Conservation (phyloP, 2,329 filamentous ascomycete genomes). For the Arthrinium phaeospermum region DNA sequence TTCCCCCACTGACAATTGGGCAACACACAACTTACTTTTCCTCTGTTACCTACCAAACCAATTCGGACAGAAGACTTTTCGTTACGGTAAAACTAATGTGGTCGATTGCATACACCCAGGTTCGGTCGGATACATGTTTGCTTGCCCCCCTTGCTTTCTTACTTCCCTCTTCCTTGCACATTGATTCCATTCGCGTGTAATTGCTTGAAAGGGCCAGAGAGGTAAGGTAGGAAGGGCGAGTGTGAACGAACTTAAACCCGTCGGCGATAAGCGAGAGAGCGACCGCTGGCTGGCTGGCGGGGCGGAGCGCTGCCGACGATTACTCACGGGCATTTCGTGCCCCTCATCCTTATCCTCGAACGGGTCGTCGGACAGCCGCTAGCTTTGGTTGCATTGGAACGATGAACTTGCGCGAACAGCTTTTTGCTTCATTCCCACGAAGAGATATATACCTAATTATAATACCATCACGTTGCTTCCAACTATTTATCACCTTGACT, state of each 20-base stretch:
- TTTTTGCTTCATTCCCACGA: neutral
- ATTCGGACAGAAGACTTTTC: neutral
- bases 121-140: neutral
- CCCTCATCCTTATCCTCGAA: neutral
- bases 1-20: conserved; percentile 18
- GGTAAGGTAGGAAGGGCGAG: neutral
- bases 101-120: neutral
- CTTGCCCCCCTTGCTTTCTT: too few relatives aligned
- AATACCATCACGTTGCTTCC: neutral
- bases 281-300: neutral
- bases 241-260: neutral
- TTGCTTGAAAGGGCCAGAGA: neutral
- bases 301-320: neutral
- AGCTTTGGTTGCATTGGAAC: neutral
- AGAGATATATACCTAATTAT: neutral
- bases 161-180: neutral
- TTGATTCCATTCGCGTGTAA: neutral
- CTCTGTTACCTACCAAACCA: too few relatives aligned
- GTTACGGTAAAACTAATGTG: neutral
- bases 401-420: neutral
- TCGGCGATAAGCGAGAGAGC: neutral
- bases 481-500: neutral
- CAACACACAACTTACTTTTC: neutral
- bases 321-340: neutral
- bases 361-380: too few relatives aligned